Base-by-base conservation (phyloP, 2,329 filamentous ascomycete genomes). In the Sporothrix dimorphospora region DNA sequence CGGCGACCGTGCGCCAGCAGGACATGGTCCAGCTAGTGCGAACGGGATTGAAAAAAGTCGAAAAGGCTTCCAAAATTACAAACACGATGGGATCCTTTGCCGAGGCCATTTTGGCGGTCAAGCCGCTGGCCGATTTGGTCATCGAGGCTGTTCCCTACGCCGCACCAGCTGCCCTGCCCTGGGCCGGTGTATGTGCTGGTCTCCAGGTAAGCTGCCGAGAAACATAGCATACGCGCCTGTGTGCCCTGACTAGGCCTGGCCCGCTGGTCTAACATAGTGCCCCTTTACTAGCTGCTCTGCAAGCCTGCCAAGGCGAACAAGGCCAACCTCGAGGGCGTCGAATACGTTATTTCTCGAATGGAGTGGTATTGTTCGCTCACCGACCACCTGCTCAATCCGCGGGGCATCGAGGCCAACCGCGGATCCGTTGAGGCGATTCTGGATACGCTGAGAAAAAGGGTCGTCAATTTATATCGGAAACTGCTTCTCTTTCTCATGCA, bases 401-500 rank as follows among this genome's bases (percentile, higher is more conserved):
- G 24, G 16, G 49, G 34, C 14, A 71, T 19, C 34, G 70, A 57
- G 38, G 63, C 49, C 45, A 65, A 49, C 24, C 57, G 30, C 4
- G 38, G 70, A 0, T n/a, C 71, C 47, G 72, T 66, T 9, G 6
- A 71, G 21, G 70, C 69, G 24, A 21, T 79, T 24, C 73, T 72
- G 68, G 19, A 2, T 47, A 51, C 78, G 53, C 69, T 79, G 24
- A 72, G 80, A 59, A 71, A 75, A 8, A 69, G 65, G 7, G 75
- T 83, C n/a, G 69, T 79, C 38, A 53, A 78, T 38, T 79, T 84
- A 30, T 84, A 84, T 73, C 76, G 79, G 71, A 77, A 75, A 69
- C 77, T 84, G 38, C 78, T 84, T n/a, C 47, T 75, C 2, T 84
- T 82, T 74, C 78, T 81, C 74, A 83, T 84, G 71, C 82, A 81